Conservation (phyloP, 2,329 filamentous ascomycete species). For the Sclerotinia trifoliorum region DNA sequence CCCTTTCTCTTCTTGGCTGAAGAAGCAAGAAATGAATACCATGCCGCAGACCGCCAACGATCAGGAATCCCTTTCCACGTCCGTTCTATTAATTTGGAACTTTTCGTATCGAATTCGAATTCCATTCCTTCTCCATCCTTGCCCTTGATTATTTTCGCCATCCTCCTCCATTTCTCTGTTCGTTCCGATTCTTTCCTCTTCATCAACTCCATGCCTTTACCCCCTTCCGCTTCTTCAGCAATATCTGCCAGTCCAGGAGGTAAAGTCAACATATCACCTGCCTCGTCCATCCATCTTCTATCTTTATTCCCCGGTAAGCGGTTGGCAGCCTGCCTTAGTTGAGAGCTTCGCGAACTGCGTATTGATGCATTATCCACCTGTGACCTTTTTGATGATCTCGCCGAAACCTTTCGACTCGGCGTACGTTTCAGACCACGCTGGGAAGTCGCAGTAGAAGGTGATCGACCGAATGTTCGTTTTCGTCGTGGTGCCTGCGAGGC, state of each 20-base stretch:
- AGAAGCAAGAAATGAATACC: constrained; percentile 85
- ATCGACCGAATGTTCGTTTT: constrained; percentile 35
- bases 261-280: constrained; percentile 64
- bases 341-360: constrained; percentile 52
- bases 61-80: constrained; percentile 99
- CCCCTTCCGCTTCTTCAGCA: constrained; percentile 54
- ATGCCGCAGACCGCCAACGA: constrained; percentile 87
- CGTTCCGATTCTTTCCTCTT: constrained; percentile 63
- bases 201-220: constrained; percentile 53
- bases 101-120: constrained; percentile 77
- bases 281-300: constrained; percentile 61
- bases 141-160: constrained; percentile 58
- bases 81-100: constrained; percentile 81
- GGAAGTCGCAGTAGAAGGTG: constrained; percentile 33
- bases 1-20: constrained; percentile 67
- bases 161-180: constrained; percentile 66
- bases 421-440: constrained; percentile 37
- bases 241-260: constrained; percentile 57
- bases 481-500: constrained; percentile 38
- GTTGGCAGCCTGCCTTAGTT: constrained; percentile 57
- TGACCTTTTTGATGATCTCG: constrained; percentile 55
- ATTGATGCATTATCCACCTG: constrained; percentile 41
- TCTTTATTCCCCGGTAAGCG: constrained; percentile 60
- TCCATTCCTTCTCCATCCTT: constrained; percentile 57
- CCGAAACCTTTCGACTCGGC: constrained; percentile 56